Evolutionary conservation across 345 rosid species (phyloP).

Genomic region (Erodium maritimum): DNA sequence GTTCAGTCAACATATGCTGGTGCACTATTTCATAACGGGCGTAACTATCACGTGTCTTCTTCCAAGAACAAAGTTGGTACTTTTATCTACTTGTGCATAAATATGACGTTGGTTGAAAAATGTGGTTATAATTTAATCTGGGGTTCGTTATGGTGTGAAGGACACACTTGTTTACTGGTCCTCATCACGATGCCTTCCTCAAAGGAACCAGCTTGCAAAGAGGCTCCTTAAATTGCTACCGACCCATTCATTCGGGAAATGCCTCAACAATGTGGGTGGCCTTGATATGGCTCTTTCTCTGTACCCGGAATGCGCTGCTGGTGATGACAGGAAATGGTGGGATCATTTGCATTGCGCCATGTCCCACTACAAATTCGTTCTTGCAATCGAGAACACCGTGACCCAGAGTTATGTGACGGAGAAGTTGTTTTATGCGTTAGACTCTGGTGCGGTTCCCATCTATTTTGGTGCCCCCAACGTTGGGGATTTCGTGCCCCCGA

Average conservation of each 20-base stretch:
- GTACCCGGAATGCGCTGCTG: conserved; percentile 58
- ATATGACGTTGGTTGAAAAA: neutral
- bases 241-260: conserved; percentile 83
- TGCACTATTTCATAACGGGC: conserved; percentile 73
- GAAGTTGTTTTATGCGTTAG: conserved; percentile 83
- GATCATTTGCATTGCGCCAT: conserved; percentile 87
- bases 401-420: conserved; percentile 84
- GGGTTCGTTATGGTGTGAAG: conserved; percentile 13
- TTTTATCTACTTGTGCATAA: neutral
- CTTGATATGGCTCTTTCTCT: conserved; percentile 54
- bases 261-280: conserved; percentile 84
- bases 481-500: conserved; percentile 69
- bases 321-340: conserved; percentile 63
- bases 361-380: conserved; percentile 92
- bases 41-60: conserved; percentile 64
- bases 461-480: conserved; percentile 90
- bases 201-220: conserved; percentile 57
- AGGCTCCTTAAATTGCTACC: conserved; percentile 57
- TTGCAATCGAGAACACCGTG: conserved; percentile 80
- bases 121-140: conserved; percentile 2
- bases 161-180: conserved; percentile 85
- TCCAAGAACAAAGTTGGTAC: conserved; percentile 52
- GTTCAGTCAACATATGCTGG: conserved; percentile 87
- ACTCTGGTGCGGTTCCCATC: conserved; percentile 76
- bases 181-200: conserved; percentile 77